Conservation (phyloP, 768 basidiomycete species). For the Leccinellum rugosiceps region DNA sequence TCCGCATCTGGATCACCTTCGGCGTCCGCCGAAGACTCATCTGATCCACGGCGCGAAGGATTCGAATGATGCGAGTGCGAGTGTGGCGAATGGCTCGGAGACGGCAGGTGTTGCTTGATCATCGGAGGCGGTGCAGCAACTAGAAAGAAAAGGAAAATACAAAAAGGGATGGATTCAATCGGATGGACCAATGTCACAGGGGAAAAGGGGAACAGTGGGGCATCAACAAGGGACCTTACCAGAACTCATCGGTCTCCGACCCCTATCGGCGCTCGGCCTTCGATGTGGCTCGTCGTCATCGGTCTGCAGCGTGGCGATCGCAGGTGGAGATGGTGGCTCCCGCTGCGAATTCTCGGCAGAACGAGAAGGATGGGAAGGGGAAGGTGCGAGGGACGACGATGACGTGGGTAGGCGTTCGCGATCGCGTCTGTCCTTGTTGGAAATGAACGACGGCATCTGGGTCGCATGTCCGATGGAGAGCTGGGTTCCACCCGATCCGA, state of each 20-base stretch:
- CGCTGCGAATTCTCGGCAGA: constrained; percentile 16
- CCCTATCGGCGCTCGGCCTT: constrained; percentile 20
- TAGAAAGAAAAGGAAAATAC: constrained; percentile 1
- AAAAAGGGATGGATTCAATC: neutral
- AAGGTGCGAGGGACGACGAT: constrained; percentile 20
- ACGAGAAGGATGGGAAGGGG: constrained; percentile 13
- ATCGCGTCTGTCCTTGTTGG: constrained; percentile 25
- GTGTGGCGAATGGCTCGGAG: constrained; percentile 21
- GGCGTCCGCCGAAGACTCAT: constrained; percentile 28
- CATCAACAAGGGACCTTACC: constrained; percentile 13
- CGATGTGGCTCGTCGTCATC: constrained; percentile 25
- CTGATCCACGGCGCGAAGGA: constrained; percentile 24
- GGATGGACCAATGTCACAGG: neutral
- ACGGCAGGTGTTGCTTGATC: constrained; percentile 22
- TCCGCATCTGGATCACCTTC: constrained; percentile 38
- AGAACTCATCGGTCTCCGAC: constrained; percentile 29
- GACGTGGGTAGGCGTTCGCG: constrained; percentile 26
- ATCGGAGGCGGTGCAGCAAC: constrained; percentile 11
- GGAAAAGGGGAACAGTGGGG: neutral
- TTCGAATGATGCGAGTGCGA: constrained; percentile 21
- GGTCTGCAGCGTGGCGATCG: constrained; percentile 30
- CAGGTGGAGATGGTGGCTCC: constrained; percentile 32
- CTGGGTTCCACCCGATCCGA: constrained; percentile 27
- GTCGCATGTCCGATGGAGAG: constrained; percentile 19
- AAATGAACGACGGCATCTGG: constrained; percentile 23